Evolutionary conservation across 2,329 filamentous ascomycete species (phyloP).

Genomic region (Epichloe bromicola): DNA sequence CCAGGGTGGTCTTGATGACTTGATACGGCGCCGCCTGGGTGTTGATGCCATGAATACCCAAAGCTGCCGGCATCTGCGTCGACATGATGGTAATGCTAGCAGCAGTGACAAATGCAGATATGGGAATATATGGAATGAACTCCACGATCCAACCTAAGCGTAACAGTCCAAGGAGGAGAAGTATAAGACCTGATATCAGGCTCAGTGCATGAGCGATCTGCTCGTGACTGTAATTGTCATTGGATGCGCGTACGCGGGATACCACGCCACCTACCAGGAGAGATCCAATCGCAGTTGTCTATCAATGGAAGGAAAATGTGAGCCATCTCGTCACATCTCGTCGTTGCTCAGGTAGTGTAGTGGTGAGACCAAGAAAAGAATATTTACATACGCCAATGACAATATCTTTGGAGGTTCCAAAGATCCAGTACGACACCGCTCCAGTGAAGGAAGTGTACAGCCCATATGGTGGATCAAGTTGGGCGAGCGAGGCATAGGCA

Average conservation of each 20-base stretch:
- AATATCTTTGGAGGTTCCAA: constrained; percentile 76
- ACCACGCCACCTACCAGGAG: constrained; percentile 36
- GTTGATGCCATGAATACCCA: constrained; percentile 32
- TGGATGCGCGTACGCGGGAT: constrained; percentile 22
- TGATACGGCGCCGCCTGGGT: constrained; percentile 31
- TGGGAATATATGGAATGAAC: constrained; percentile 36
- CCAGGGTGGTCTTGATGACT: constrained; percentile 31
- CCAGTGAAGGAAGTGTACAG: constrained; percentile 76
- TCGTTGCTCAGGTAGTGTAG: too few species aligned
- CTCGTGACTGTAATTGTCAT: constrained; percentile 22
- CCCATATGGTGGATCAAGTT: constrained; percentile 55
- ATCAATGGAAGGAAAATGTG: constrained; percentile 10
- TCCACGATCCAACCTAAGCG: constrained; percentile 38
- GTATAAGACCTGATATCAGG: constrained; percentile 29
- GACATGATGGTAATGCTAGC: constrained; percentile 37
- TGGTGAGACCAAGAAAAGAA: neutral
- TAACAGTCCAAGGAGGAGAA: constrained; percentile 32
- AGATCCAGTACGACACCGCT: constrained; percentile 69
- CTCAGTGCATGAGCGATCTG: constrained; percentile 31
- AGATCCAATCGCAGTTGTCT: constrained; percentile 43
- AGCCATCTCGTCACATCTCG: neutral
- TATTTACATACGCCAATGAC: constrained; percentile 48
- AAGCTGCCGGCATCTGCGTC: constrained; percentile 30
- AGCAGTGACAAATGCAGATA: constrained; percentile 37
- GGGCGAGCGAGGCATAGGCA: constrained; percentile 64